A percentile compares a stretch with the other conserved stretches of the same genome.
Conservation (phyloP, 2,329 filamentous ascomycete species). For the Monosporascus sp. region DNA sequence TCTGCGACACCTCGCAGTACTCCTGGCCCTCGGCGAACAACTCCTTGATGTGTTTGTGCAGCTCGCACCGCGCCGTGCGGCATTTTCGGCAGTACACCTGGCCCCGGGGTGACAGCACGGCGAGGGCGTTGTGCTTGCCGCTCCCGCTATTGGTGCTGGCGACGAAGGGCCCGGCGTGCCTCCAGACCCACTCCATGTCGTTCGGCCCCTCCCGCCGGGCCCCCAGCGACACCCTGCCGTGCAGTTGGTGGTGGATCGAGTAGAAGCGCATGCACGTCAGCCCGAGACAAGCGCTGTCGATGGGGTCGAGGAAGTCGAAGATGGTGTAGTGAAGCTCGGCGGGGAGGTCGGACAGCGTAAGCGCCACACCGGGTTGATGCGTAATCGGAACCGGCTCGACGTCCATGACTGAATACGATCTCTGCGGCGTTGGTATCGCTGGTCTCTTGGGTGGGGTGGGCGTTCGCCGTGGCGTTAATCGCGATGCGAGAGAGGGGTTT, state of each 20-base stretch:
- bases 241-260: constrained; percentile 50
- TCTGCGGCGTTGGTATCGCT: constrained; percentile 40
- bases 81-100: constrained; percentile 60
- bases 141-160: constrained; percentile 6
- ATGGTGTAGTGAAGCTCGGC: constrained; percentile 55
- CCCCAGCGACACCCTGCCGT: constrained; percentile 51
- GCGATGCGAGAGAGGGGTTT: no score
- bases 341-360: constrained; percentile 48
- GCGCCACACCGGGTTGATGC: constrained; percentile 39
- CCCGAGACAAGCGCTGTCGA: constrained; percentile 58
- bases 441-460: constrained; percentile 18
- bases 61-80: constrained; percentile 54
- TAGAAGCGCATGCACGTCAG: constrained; percentile 55
- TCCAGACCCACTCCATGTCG: constrained; percentile 60
- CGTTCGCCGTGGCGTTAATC: no score
- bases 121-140: constrained; percentile 29
- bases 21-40: constrained; percentile 54
- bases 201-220: constrained; percentile 55
- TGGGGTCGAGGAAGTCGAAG: constrained; percentile 58
- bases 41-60: constrained; percentile 55
- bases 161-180: constrained; percentile 44
- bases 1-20: constrained; percentile 56
- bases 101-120: constrained; percentile 47
- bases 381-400: constrained; percentile 49
- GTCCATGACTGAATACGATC: constrained; percentile 57